Percentiles rank a stretch among this genome's conserved stretches.
Conservation (phyloP, 768 basidiomycete species). For the Rhodotorula diobovata region DNA sequence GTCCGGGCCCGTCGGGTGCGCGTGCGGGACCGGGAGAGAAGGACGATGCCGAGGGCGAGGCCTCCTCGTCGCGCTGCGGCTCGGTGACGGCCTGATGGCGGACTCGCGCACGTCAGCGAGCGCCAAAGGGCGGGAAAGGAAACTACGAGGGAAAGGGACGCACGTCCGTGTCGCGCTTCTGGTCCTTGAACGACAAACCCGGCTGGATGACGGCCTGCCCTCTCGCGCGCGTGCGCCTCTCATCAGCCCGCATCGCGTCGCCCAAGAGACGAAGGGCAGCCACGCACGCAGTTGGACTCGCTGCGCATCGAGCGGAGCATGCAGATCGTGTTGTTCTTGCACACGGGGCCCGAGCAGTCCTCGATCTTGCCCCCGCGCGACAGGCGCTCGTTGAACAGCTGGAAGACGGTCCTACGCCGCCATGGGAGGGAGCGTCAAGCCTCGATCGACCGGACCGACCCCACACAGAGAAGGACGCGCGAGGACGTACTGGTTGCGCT, state of each 20-base stretch:
- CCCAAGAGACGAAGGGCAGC: no score
- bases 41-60: neutral
- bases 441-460: no score
- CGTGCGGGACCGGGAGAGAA: neutral
- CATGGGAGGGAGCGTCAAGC: no score
- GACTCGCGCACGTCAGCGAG: neutral
- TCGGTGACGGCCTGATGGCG: slow-evolving; percentile 22
- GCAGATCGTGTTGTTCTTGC: slow-evolving; percentile 53
- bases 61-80: slow-evolving; percentile 29
- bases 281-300: slow-evolving; percentile 32
- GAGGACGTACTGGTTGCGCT: slow-evolving; percentile 21
- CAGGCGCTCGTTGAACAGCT: slow-evolving; percentile 53
- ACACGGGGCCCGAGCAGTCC: slow-evolving; percentile 47
- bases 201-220: slow-evolving; percentile 27
- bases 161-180: slow-evolving; percentile 36
- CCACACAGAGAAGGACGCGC: neutral
- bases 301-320: slow-evolving; percentile 51
- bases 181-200: slow-evolving; percentile 35
- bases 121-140: no score
- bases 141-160: neutral
- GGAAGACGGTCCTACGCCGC: slow-evolving; percentile 18
- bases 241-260: no score
- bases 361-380: slow-evolving; percentile 50
- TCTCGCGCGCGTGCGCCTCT: no score
- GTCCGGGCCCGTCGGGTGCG: neutral